Base-by-base conservation (phyloP, 1,139 yeast genomes). In the Taphrina pruni region DNA sequence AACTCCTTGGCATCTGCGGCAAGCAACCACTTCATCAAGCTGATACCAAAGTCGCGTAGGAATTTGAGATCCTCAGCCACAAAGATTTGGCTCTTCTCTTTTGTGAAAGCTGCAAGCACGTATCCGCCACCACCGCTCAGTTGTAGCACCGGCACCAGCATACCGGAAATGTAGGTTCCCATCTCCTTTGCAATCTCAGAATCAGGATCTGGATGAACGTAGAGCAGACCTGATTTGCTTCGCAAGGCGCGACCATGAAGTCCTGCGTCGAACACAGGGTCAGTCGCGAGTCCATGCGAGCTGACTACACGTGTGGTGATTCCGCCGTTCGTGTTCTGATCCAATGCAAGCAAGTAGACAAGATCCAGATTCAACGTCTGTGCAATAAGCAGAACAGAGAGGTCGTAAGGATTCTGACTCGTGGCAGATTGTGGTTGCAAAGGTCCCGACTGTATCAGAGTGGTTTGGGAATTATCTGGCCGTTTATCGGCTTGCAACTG, bases 201-300 rank as follows among this genome's bases (percentile, higher is more conserved):
- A 93, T 70, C 71, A 9, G 67, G 60, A 38, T 61, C 60, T 14
- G 71, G 71, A 32, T 69, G 66, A 50, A 66, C 56, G 70, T 64
- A 75, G 78, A 2, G 73, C 60, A 72, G 86, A 82, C 32, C 0
- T 73, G 72, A 1, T 85, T 77, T 4, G 85, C 80, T 2, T 79
- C 74, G 4, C 82, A 72, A 52, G 81, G 65, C 67, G 74, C 57
- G 51, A 71, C 43, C 39, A 75, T 73, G 62, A 69, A 66, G 68
- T 71, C 60, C 72, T 64, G 26, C 71, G 65, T 70, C 72, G 78
- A 69, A 57, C 56, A 64, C 65, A 66, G 61, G 71, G 74, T 74
- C 69, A 6, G 66, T 35, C 1, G 74, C 60, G 0, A 74, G 45
- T 1, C 78, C 70, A 35, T 80, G 68, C 1, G 70, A 14, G 4